These are phyloP conservation scores for Cymodocea nodosa DNA, from an alignment of 116 monocot species.

Conservation along the genomic window DNA sequence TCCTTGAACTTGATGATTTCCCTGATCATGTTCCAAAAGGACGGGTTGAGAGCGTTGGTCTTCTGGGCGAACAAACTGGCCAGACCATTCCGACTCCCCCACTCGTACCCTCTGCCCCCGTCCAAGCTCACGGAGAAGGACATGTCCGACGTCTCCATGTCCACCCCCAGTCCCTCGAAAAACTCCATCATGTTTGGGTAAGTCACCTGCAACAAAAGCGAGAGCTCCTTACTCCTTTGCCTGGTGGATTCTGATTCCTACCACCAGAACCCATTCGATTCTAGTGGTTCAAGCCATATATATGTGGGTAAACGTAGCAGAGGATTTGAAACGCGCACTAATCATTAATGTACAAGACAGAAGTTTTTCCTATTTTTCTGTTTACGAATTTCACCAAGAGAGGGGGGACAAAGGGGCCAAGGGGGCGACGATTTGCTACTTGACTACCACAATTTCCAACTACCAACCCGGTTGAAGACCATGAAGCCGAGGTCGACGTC, in stretches of 20 bases:
- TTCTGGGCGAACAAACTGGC: constrained; percentile 66
- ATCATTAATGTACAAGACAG: too few relatives aligned
- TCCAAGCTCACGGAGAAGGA: constrained; percentile 83
- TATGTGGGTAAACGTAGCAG: too few relatives aligned
- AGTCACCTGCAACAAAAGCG: constrained; percentile 40
- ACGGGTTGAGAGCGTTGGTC: constrained; percentile 51
- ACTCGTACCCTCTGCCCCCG: constrained; percentile 58
- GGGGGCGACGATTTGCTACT: too few relatives aligned
- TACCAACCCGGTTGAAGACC: constrained; percentile 78
- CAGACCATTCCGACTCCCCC: constrained; percentile 78
- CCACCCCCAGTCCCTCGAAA: constrained; percentile 53
- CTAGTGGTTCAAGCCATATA: too few relatives aligned
- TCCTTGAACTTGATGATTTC: constrained; percentile 71
- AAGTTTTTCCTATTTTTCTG: too few relatives aligned
- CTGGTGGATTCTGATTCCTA: too few relatives aligned
- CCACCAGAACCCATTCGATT: too few relatives aligned
- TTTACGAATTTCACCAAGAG: too few relatives aligned
- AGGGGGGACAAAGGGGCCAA: too few relatives aligned
- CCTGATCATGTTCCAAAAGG: constrained; percentile 58
- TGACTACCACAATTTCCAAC: not conserved
- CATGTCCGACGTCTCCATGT: constrained; percentile 84
- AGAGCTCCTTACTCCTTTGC: too few relatives aligned
- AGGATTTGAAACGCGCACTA: too few relatives aligned
- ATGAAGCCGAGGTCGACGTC: constrained; percentile 86
- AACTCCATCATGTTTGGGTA: constrained; percentile 90